phyloP scores from a whole-genome alignment of 2,329 filamentous ascomycete genomes.

The Dryadomyces quercus-mongolicae region DNA sequence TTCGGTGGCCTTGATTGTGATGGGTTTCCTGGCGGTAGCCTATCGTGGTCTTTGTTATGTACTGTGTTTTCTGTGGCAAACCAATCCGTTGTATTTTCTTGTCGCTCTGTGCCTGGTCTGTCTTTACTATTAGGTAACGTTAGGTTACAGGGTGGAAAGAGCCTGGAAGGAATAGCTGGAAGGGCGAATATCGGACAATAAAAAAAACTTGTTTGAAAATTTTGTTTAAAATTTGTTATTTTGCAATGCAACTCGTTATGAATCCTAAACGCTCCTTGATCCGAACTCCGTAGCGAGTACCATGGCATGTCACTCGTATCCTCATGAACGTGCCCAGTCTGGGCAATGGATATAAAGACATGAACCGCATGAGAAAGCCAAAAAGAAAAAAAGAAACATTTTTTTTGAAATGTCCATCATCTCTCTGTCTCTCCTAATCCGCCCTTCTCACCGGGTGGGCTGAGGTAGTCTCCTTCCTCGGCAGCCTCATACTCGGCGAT shows the following conservation, averaged over 20 bases:
- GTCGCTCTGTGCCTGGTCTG: background rate
- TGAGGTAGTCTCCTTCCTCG: constrained; percentile 81
- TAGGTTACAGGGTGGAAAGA: background rate
- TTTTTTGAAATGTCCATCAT: background rate
- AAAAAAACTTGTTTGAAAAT: too few species aligned
- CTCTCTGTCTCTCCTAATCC: constrained; percentile 40
- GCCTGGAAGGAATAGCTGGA: background rate
- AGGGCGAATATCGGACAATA: background rate
- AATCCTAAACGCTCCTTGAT: background rate
- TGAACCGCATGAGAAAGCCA: background rate
- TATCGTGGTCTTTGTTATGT: background rate
- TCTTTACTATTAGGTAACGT: background rate
- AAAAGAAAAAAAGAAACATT: background rate
- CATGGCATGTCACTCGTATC: background rate
- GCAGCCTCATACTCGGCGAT: constrained; percentile 94
- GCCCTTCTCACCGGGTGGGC: constrained; percentile 44
- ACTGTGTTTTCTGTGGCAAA: background rate
- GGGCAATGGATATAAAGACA: background rate
- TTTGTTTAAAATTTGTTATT: too few species aligned
- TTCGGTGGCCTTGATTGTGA: background rate
- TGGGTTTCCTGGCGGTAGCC: background rate
- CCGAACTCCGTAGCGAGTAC: background rate
- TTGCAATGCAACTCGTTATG: background rate
- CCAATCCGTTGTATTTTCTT: background rate
- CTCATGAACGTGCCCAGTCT: background rate